A percentile compares a stretch with the other conserved stretches of the same genome.
Conservation (phyloP, 1,284 basidiomycete genomes). For the Heliocybe sulcata region DNA sequence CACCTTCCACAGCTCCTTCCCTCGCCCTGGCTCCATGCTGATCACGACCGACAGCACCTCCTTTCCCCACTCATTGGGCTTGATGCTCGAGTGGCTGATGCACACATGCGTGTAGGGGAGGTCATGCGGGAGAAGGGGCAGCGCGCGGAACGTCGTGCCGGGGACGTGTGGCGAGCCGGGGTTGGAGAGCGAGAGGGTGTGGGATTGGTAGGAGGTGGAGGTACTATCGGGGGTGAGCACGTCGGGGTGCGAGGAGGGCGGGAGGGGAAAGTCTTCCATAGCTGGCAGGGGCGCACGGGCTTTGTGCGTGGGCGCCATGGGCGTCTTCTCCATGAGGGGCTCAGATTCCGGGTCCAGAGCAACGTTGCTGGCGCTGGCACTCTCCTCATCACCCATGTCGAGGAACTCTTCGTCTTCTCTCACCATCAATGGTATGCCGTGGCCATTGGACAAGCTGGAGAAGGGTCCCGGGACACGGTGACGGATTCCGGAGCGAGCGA, state of each 20-base stretch:
- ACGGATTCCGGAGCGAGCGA: slow-evolving; percentile 7
- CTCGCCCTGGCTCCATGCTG: slow-evolving; percentile 50
- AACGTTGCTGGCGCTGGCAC: slow-evolving; percentile 17
- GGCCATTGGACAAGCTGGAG: neutral
- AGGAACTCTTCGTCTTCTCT: slow-evolving; percentile 39
- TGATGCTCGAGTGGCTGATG: slow-evolving; percentile 72
- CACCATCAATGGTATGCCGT: neutral
- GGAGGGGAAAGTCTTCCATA: slow-evolving; percentile 29
- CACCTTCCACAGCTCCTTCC: slow-evolving; percentile 78
- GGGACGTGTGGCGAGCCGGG: neutral
- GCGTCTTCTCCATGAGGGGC: no score
- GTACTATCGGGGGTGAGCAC: no score
- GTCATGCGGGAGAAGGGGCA: slow-evolving; percentile 63
- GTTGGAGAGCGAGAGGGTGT: no score
- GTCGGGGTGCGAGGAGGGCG: slow-evolving; percentile 15
- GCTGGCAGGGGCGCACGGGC: slow-evolving; percentile 8
- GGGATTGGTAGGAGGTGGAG: no score
- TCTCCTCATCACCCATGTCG: slow-evolving; percentile 47
- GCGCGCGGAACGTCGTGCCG: slow-evolving; percentile 48
- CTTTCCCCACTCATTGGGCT: slow-evolving; percentile 80
- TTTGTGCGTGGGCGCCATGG: neutral
- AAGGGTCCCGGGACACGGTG: neutral
- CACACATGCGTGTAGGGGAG: slow-evolving; percentile 55
- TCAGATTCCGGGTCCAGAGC: neutral
- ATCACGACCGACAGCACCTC: slow-evolving; percentile 84